Evolutionary conservation across 2,329 filamentous ascomycete genomes (phyloP), one percentile per base, ranked within the genome.

Genomic region (Verticillium albo-atrum): DNA sequence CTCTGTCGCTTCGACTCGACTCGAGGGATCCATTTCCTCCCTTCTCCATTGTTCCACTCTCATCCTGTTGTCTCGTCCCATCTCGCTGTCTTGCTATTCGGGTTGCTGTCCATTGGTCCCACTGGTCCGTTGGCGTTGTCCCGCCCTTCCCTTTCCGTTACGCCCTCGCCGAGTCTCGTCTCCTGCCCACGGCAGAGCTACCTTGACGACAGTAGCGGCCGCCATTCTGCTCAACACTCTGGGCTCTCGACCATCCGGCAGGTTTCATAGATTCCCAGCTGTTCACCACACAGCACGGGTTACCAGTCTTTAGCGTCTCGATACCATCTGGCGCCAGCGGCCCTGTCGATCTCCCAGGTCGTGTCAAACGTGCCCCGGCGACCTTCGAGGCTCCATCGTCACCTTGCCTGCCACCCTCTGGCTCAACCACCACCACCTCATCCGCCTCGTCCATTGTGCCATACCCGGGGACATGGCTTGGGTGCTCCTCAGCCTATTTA

Each of bases 401-500:
- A 50, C 42, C 42, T 4, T 23, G 42, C n/a, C 34, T 23, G 20
- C n/a, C 20, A 9, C 20, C 42, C 42, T 4, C 34, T 6, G n/a
- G 20, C 17, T 50, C 42, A 23, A 50, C 7, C 10, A 23, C 20
- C 10, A 23, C 20, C 42, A 50, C 20, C 23, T 50, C 20, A 23
- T 50, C 10, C 14, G 20, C 20, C 9, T 7, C 42, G 10, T 23
- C n/a, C n/a, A 23, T 50, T 27, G 42, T 25, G 27, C 57, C 55
- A 20, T 10, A 30, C 25, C 20, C 35, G 54, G 28, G 61, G 61
- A 57, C 54, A 61, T 62, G 62, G 62, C 59, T 61, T 52, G 52
- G 51, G 58, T 42, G 52, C 35, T 52, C 37, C 27, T 58, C 56
- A 35, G 54, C 52, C 58, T 62, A 60, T 60, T 58, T 63, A 63